Conservation (phyloP, 2,329 filamentous ascomycete species). For the Hypoxylon sp. region DNA sequence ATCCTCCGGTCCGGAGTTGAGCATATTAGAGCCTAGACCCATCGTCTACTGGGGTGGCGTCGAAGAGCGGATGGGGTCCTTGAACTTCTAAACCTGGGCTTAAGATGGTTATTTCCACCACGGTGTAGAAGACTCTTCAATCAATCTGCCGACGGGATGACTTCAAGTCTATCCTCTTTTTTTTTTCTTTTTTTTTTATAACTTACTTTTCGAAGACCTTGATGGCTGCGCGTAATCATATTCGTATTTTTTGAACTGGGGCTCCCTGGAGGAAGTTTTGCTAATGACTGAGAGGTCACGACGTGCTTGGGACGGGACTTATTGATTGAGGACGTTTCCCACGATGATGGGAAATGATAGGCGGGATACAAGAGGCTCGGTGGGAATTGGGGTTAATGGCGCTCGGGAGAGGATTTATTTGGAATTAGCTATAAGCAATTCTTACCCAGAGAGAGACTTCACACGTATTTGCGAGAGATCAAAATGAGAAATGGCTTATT, state of each 20-base stretch:
- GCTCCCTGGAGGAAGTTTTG: constrained; percentile 48
- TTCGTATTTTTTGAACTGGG: constrained; percentile 17
- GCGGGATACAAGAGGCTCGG: constrained; percentile 23
- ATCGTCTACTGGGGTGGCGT: constrained; percentile 75
- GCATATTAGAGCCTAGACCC: constrained; percentile 73
- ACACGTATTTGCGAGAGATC: constrained; percentile 25
- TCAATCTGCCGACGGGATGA: constrained; percentile 4
- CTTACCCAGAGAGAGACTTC: constrained; percentile 28
- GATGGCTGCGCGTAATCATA: constrained; percentile 34
- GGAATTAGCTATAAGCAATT: constrained; percentile 7
- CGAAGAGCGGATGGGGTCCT: constrained; percentile 70
- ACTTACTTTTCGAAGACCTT: constrained; percentile 19
- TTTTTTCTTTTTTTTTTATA: too few relatives aligned
- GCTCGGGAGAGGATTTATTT: constrained; percentile 25
- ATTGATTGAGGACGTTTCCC: constrained; percentile 46
- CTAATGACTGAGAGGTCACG: constrained; percentile 46
- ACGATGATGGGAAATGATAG: constrained; percentile 34
- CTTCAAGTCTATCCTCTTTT: constrained; percentile 6
- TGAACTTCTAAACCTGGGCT: constrained; percentile 55
- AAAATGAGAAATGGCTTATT: constrained; percentile 28
- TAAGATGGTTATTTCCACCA: not conserved
- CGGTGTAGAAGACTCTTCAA: not conserved
- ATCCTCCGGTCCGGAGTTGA: constrained; percentile 67
- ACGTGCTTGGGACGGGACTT: constrained; percentile 48
- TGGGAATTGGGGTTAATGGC: constrained; percentile 36